These are phyloP conservation scores for Lactarius akahatsu DNA, from an alignment of 768 basidiomycete genomes.

Conservation along the genomic window DNA sequence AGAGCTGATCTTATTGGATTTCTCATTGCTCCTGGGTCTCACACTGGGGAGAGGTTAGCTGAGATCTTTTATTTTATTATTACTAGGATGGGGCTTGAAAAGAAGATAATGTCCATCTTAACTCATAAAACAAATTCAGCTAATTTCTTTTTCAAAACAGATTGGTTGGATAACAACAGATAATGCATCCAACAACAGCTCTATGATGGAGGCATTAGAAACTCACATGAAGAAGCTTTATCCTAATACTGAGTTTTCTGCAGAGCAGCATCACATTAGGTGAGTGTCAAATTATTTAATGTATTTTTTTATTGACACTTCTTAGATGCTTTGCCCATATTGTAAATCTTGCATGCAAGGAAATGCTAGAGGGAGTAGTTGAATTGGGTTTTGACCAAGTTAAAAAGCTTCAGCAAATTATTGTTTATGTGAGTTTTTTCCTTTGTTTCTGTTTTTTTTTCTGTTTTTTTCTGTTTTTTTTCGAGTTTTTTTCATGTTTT, in stretches of 20 bases:
- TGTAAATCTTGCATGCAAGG: conserved; percentile 3
- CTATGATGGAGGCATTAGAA: neutral
- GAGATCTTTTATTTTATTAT: conserved; percentile 5
- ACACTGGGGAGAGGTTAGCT: neutral
- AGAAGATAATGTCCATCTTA: neutral
- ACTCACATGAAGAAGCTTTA: neutral
- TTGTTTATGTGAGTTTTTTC: conserved; percentile 6
- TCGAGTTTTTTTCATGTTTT: too few relatives aligned
- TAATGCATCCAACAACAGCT: conserved; percentile 6
- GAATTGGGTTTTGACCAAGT: neutral
- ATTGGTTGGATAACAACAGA: conserved; percentile 7
- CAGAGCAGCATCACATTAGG: neutral
- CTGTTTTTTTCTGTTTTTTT: too few relatives aligned
- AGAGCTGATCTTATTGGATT: conserved; percentile 1
- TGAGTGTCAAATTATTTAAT: neutral
- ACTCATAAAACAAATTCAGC: neutral
- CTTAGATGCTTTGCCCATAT: conserved; percentile 13
- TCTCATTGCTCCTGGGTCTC: neutral
- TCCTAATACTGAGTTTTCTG: neutral
- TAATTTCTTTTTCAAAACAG: neutral
- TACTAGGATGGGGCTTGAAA: neutral
- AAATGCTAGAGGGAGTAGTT: too few relatives aligned
- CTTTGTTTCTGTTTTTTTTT: too few relatives aligned
- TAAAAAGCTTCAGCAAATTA: neutral
- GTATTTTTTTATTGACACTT: neutral